Evolutionary conservation across 176 grass and related monocot species (phyloP).

Genomic region (Puya raimondii): DNA sequence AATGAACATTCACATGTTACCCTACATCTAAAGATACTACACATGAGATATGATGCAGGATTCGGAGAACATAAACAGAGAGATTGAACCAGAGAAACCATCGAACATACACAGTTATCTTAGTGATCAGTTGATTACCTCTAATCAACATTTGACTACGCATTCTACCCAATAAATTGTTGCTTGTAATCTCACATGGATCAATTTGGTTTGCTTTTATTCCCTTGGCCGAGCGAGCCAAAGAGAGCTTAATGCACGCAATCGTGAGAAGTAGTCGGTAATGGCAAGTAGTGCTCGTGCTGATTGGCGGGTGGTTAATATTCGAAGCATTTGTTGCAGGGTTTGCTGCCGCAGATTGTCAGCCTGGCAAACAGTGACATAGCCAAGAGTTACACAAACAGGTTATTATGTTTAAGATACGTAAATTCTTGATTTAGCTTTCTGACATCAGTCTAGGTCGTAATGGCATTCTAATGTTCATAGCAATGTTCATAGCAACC

Average conservation of each 20-base stretch:
- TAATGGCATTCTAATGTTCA: too few species aligned
- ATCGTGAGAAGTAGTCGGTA: conserved; percentile 32
- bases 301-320: conserved; percentile 40
- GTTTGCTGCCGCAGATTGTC: conserved; percentile 40
- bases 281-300: conserved; percentile 42
- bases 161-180: background rate
- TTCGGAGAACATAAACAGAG: too few species aligned
- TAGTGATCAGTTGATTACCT: background rate
- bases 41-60: too few species aligned
- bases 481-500: too few species aligned
- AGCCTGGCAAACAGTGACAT: conserved; percentile 20
- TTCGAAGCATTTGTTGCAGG: conserved; percentile 29
- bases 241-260: conserved; percentile 42
- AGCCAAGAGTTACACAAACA: background rate
- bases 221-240: conserved; percentile 40
- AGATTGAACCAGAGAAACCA: background rate
- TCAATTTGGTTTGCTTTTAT: conserved; percentile 7
- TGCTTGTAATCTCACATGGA: background rate
- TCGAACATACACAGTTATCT: background rate
- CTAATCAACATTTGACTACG: background rate
- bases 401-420: background rate
- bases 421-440: background rate
- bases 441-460: too few species aligned
- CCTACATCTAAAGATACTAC: too few species aligned
- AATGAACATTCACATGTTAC: too few species aligned